Evolutionary conservation across 495 filamentous ascomycete genomes (phyloP), one percentile per base, ranked within the genome.

Genomic region (Talaromyces trachyspermus): DNA sequence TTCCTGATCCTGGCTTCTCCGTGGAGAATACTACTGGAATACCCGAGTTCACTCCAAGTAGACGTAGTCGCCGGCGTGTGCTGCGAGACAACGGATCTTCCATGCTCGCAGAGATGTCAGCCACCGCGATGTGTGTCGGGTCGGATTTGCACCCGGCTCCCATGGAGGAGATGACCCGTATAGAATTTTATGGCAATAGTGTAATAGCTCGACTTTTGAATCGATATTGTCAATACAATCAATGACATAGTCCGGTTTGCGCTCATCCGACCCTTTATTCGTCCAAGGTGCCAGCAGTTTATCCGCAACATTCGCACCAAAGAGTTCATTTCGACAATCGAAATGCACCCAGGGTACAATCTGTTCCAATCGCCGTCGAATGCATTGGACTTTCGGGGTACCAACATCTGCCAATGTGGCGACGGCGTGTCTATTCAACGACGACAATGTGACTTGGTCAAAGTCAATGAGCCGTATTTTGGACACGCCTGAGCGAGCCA

Each of bases 181-280:
- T 68, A 0, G 71, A 71, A 50, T 86, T 75, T 81, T 70, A 50
- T 88, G 71, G 63, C 92, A 99, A 62, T 95, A 95, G 62, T 86
- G 79, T 44, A 99, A 71, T 45, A 99, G 62, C 44, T 86, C 85
- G 12, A 97, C 92, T 67, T 99, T 99, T 43, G 88, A 95, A 18
- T 91, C 84, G 49, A 97, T 96, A 61, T 99, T 97, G 57, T 99
- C 92, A 51, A 99, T 99, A 11, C 92, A 95, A 66, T 99, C 92
- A 19, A 99, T 79, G 4, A 99, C 82, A 51, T 83, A 99, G 55
- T 89, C 85, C 2, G 88, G 88, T 55, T 71, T 74, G 47, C 77
- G 79, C 11, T 75, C 78, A 6, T 71, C 74, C n/a, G 75, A 74
- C 1, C 61, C 62, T 26, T 71, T 64, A 53, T 65, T 43, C 2